Base-by-base conservation (phyloP, 2,329 filamentous ascomycete genomes). In the Nannizziopsis arthrosporioides region DNA sequence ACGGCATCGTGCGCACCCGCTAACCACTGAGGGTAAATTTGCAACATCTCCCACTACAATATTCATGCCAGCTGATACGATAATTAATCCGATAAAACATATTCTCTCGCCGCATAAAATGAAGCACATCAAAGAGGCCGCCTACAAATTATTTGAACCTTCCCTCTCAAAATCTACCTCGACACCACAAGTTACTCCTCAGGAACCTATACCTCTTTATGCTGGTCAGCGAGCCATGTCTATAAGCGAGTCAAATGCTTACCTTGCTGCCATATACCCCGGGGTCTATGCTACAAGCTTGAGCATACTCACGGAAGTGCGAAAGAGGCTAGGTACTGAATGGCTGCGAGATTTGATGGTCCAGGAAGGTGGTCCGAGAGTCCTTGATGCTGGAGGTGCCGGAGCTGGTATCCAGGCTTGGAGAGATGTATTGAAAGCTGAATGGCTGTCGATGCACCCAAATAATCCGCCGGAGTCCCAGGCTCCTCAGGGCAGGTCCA, bases 121-220 rank as follows among this genome's bases (percentile, higher is more conserved):
- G 38, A 83, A 80, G 49, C 92, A 98, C 61, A 71, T 96, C 30
- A 73, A 74, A 31, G 75, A 82, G 49, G 75, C 83, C 1, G 85
- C 89, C 0, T 78, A 85, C 55, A 76, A 73, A 38, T 73, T 78
- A 0, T 90, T 94, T 61, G 90, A 89, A 38, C 67, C 67, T 2
- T 78, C 81, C 0, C 70, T 96, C 12, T 89, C 89, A 2, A 74
- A 83, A 59, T 93, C 87, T 1, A 80, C 84, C 1, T 89, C 84
- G 2, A 82, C 84, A 0, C 67, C 69, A 30, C 69, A 73, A 1
- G 63, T 56, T n/a, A 61, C 63, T 52, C 67, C 64, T 17, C 67
- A 73, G 54, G 68, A 73, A 31, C 71, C 78, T 0, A 78, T 82
- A 42, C 69, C 75, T 0, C 61, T 82, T 1, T 69, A 75, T 49